A percentile compares a stretch with the other conserved stretches of the same genome.
Evolutionary conservation across 1,284 basidiomycete genomes (phyloP).

Genomic region (Schizophyllum amplum): DNA sequence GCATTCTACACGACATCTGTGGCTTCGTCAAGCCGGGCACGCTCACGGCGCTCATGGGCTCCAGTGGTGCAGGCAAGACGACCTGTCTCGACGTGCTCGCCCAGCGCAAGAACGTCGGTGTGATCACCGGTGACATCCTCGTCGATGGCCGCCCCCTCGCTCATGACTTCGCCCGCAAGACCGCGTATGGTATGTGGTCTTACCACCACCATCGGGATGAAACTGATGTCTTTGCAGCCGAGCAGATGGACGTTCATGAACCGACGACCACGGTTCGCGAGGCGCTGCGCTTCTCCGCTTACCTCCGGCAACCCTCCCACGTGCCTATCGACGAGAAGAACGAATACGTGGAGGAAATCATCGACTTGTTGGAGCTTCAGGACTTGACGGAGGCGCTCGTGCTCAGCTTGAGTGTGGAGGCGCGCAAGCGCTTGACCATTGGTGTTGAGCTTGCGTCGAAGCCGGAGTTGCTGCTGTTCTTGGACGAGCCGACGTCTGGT

Average conservation of each 20-base stretch:
- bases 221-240: conserved; percentile 43
- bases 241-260: conserved; percentile 87
- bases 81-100: conserved; percentile 86
- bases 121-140: conserved; percentile 73
- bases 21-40: conserved; percentile 88
- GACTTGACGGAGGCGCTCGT: conserved; percentile 58
- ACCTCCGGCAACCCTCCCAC: conserved; percentile 77
- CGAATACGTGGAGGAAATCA: conserved; percentile 71
- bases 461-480: conserved; percentile 65
- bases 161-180: conserved; percentile 70
- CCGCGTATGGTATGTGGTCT: conserved; percentile 56
- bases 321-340: conserved; percentile 76
- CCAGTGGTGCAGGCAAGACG: conserved; percentile 73
- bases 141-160: conserved; percentile 74
- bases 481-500: conserved; percentile 23
- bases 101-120: conserved; percentile 81
- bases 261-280: conserved; percentile 86
- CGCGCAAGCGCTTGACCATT: conserved; percentile 82
- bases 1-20: conserved; percentile 78
- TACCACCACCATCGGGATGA: conserved; percentile 21
- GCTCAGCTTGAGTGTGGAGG: conserved; percentile 61
- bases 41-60: conserved; percentile 72
- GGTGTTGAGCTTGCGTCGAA: conserved; percentile 84
- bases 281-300: conserved; percentile 84
- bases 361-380: conserved; percentile 62